These are phyloP conservation scores for Daldinia caldariorum DNA, from an alignment of 495 filamentous ascomycete species.

Conservation along the genomic window DNA sequence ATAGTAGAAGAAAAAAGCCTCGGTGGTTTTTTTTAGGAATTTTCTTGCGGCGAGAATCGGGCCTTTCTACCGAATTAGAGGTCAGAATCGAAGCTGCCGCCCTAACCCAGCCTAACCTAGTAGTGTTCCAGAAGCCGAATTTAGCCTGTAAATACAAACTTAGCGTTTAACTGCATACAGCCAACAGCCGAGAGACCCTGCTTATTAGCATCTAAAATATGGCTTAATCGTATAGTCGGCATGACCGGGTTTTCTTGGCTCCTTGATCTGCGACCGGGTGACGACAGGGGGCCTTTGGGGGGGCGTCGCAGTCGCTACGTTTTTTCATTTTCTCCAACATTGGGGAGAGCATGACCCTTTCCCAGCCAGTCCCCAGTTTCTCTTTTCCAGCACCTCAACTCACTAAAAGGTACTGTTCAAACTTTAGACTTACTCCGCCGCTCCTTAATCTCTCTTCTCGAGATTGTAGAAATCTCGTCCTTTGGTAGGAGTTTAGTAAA, in stretches of 20 bases:
- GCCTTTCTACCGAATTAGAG: slow-evolving; percentile 39
- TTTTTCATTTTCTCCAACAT: slow-evolving; percentile 39
- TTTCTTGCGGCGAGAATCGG: slow-evolving; percentile 37
- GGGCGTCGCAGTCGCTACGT: slow-evolving; percentile 28
- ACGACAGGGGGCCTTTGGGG: slow-evolving; percentile 35
- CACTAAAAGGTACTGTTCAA: slow-evolving; percentile 30
- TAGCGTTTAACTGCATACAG: slow-evolving; percentile 15
- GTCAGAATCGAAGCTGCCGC: slow-evolving; percentile 19
- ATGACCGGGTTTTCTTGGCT: slow-evolving; percentile 38
- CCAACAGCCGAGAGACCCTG: slow-evolving; percentile 1
- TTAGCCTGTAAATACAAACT: slow-evolving; percentile 41
- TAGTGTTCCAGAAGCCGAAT: slow-evolving; percentile 34
- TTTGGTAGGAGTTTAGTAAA: slow-evolving; percentile 42
- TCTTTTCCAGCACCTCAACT: slow-evolving; percentile 31
- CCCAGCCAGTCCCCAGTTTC: slow-evolving; percentile 36
- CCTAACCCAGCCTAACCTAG: slow-evolving; percentile 15
- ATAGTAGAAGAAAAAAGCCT: no score
- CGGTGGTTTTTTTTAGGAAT: slow-evolving; percentile 34
- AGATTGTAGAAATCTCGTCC: slow-evolving; percentile 37
- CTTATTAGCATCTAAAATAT: slow-evolving; percentile 6
- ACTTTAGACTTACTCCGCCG: slow-evolving; percentile 64
- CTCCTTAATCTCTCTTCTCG: slow-evolving; percentile 51
- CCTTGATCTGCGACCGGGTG: slow-evolving; percentile 41
- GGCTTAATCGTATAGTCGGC: slow-evolving; percentile 43
- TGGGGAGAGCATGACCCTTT: slow-evolving; percentile 30